Conservation (phyloP, 768 basidiomycete species). For the Collybiopsis luxurians region DNA sequence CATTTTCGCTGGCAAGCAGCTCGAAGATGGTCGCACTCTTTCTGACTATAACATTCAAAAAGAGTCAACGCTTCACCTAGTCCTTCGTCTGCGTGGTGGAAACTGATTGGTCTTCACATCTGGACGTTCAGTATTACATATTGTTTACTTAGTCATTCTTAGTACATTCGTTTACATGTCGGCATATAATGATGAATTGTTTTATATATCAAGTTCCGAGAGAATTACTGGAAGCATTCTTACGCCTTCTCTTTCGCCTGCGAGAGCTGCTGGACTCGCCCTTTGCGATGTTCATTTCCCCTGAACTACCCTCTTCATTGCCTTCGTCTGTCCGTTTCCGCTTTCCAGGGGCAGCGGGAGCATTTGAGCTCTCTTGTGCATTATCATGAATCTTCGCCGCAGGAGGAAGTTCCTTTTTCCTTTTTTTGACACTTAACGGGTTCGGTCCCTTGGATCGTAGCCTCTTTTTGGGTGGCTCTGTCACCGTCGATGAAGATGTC, state of each 20-base stretch:
- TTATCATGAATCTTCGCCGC: too few species aligned
- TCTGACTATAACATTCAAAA: constrained; percentile 80
- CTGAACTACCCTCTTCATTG: neutral
- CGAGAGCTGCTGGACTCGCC: neutral
- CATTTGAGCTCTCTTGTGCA: constrained; percentile 2
- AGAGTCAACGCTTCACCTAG: constrained; percentile 70
- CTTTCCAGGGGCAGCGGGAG: neutral
- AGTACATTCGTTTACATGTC: too few species aligned
- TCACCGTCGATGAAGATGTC: constrained; percentile 30
- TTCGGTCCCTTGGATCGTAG: constrained; percentile 87
- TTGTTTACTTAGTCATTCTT: neutral
- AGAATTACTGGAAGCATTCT: neutral
- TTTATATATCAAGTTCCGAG: too few species aligned
- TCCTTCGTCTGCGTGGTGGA: constrained; percentile 82
- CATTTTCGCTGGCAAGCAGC: constrained; percentile 80
- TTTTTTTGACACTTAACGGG: constrained; percentile 91
- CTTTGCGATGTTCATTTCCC: neutral
- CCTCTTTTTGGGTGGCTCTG: constrained; percentile 50
- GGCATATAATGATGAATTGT: too few species aligned
- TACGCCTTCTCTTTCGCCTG: neutral
- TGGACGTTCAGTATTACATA: neutral
- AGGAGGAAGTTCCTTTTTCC: constrained; percentile 32
- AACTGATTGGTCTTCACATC: constrained; percentile 30
- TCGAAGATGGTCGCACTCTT: constrained; percentile 75
- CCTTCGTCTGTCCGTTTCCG: neutral